Evolutionary conservation across 345 rosid genomes (phyloP).

Genomic region (Bretschneidera sinensis): DNA sequence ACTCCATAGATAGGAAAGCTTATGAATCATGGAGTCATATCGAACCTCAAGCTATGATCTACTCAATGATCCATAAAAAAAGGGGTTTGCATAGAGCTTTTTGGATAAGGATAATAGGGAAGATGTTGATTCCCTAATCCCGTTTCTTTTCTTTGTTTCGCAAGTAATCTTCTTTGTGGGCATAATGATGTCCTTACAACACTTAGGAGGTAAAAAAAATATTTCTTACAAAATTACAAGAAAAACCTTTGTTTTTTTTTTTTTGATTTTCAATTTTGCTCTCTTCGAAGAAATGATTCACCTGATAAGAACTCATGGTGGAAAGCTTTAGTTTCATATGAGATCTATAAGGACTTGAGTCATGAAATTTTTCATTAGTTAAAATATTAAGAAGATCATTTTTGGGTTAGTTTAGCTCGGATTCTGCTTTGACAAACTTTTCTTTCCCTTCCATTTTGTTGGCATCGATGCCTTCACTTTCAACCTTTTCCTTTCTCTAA

Average conservation of each 20-base stretch:
- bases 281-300: background rate
- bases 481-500: too few species aligned
- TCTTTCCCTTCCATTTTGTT: too few species aligned
- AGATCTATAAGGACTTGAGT: slow-evolving; percentile 11
- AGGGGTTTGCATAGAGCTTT: slow-evolving; percentile 2
- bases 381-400: background rate
- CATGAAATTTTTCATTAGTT: slow-evolving; percentile 23
- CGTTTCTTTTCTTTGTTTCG: slow-evolving; percentile 30
- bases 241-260: slow-evolving; percentile 26
- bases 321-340: slow-evolving; percentile 31
- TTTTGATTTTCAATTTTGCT: background rate
- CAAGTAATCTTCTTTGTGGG: slow-evolving; percentile 41
- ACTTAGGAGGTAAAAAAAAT: slow-evolving; percentile 40
- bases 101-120: slow-evolving; percentile 14
- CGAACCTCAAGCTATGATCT: slow-evolving; percentile 16
- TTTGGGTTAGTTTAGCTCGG: too few species aligned
- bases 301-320: background rate
- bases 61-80: slow-evolving; percentile 18
- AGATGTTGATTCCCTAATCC: slow-evolving; percentile 13
- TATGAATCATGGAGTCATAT: slow-evolving; percentile 14
- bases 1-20: slow-evolving; percentile 19
- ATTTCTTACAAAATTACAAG: slow-evolving; percentile 39
- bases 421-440: too few species aligned
- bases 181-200: slow-evolving; percentile 46
- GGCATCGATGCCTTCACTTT: too few species aligned